These are phyloP conservation scores for Nicotiana noctiflora DNA, from an alignment of 257 asterid species.

Conservation along the genomic window DNA sequence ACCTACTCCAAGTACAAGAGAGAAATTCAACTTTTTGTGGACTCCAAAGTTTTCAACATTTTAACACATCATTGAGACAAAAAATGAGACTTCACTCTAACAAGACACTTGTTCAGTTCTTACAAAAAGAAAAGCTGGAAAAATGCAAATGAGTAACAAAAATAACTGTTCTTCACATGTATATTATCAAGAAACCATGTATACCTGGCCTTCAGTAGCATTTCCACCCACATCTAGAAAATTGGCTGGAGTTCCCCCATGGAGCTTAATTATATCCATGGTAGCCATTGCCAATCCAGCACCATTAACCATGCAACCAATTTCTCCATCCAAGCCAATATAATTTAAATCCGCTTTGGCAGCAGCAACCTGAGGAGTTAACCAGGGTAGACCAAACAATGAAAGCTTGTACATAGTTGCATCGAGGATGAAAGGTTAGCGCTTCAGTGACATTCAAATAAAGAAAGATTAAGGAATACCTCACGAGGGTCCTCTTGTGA, in stretches of 20 bases:
- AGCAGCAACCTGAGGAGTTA: constrained; percentile 68
- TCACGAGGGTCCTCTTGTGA: constrained; percentile 98
- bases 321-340: constrained; percentile 98
- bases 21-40: background rate
- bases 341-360: constrained; percentile 95
- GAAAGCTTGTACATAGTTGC: background rate
- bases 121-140: background rate
- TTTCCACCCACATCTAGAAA: constrained; percentile 99
- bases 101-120: background rate
- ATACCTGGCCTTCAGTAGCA: constrained; percentile 95
- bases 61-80: background rate
- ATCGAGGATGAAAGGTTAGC: background rate
- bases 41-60: background rate
- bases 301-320: constrained; percentile 99
- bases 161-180: background rate
- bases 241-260: constrained; percentile 99
- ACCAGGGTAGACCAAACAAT: background rate
- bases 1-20: constrained; percentile 46
- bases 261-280: constrained; percentile 94
- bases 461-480: constrained; percentile 35
- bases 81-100: background rate
- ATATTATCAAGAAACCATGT: constrained; percentile 1
- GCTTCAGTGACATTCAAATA: background rate
- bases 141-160: background rate
- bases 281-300: constrained; percentile 99